Base-by-base conservation (phyloP, 768 basidiomycete genomes). In the Pulveroboletus sp. region DNA sequence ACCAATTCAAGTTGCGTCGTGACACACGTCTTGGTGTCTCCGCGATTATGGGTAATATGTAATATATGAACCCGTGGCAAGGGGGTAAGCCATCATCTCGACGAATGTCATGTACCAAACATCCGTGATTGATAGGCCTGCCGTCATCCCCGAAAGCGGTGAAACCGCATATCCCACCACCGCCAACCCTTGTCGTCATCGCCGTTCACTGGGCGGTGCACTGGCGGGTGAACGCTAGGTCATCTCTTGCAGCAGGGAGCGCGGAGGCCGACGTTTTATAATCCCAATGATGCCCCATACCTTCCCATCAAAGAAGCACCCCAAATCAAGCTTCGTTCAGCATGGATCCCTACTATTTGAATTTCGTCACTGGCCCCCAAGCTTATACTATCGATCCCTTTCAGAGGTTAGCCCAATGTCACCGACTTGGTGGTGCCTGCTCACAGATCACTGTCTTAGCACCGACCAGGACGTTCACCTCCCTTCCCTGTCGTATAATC, bases 21-120 rank as follows among this genome's bases (percentile, higher is more conserved):
- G 29, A 57, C 61, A 62, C 59, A 58, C 55, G 48, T 29, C 30
- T 31, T 43, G 46, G 45, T 36, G 2, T 51, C 55, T 60, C 53
- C 62, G 61, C 62, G 51, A 58, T 42, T 27, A 38, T 52, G 52
- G 16, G 31, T 51, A 58, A 64, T 62, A 62, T 62, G 61, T 62
- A 62, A 62, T 62, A n/a, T n/a, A 62, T 41, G 45, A 23, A 50
- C 59, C 56, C 59, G 59, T 62, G 62, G 51, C 49, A 39, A 23
- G 20, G 38, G 40, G 45, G 58, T 37, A 49, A 60, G 36, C 50
- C 60, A 50, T 63, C 61, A 61, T 55, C 46, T 54, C 58, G 58
- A 42, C 51, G 51, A 52, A 43, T 52, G 50, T 51, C 55, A 38
- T 55, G 62, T 52, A 43, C 47, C 51, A 37, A 49, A 43, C 30